Percentiles rank a stretch among this genome's conserved stretches.
Conservation (phyloP, 2,329 filamentous ascomycete genomes). For the Septoria petroselini region DNA sequence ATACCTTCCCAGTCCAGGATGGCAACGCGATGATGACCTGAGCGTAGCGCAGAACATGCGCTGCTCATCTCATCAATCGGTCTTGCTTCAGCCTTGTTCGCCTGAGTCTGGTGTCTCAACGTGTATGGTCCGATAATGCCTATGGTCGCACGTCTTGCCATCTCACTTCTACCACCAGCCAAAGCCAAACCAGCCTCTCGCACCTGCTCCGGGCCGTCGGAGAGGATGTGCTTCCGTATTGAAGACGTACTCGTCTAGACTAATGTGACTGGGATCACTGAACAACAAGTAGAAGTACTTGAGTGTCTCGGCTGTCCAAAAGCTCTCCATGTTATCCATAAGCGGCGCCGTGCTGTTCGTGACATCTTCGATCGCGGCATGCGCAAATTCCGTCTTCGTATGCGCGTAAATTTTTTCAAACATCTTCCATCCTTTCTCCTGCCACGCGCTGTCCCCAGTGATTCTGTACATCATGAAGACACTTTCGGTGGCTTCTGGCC, state of each 20-base stretch:
- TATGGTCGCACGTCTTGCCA: too few species aligned
- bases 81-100: too few species aligned
- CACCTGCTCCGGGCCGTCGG: constrained; percentile 13
- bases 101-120: too few species aligned
- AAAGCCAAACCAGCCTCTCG: constrained; percentile 9
- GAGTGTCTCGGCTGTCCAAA: constrained; percentile 68
- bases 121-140: too few species aligned
- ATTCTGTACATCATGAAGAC: constrained; percentile 75
- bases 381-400: constrained; percentile 61
- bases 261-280: constrained; percentile 56
- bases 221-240: constrained; percentile 49
- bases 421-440: constrained; percentile 71
- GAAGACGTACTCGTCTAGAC: constrained; percentile 54
- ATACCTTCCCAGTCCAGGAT: too few species aligned
- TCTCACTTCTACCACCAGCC: constrained; percentile 1
- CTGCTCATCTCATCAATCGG: too few species aligned
- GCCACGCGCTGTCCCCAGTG: constrained; percentile 64
- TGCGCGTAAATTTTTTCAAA: constrained; percentile 61
- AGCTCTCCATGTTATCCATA: constrained; percentile 69
- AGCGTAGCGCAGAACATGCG: too few species aligned
- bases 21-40: too few species aligned
- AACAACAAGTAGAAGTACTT: constrained; percentile 67
- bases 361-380: constrained; percentile 66
- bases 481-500: constrained; percentile 76
- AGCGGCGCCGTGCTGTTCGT: constrained; percentile 46